Evolutionary conservation across 768 basidiomycete genomes (phyloP).

Genomic region (Hypsizygus marmoreus): DNA sequence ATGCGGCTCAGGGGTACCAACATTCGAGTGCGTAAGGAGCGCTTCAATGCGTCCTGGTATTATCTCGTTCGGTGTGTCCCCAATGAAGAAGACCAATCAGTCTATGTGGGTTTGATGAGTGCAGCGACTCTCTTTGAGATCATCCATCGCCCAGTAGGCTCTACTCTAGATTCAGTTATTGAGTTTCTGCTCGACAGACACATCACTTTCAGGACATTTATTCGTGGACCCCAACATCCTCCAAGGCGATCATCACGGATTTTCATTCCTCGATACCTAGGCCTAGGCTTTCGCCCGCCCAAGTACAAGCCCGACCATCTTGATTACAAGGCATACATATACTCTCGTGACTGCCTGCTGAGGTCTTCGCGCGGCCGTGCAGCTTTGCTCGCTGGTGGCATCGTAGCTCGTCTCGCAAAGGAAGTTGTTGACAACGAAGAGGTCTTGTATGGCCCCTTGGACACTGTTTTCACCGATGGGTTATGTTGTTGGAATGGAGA

Average conservation of each 20-base stretch:
- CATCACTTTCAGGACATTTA: conserved; percentile 13
- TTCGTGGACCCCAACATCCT: neutral
- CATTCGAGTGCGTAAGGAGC: neutral
- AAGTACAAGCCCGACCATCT: conserved; percentile 1
- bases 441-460: conserved; percentile 21
- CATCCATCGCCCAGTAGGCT: neutral
- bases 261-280: conserved; percentile 1
- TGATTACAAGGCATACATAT: conserved; percentile 11
- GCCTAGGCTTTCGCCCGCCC: conserved; percentile 16
- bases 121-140: conserved; percentile 12
- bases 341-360: conserved; percentile 3
- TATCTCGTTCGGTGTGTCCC: too few species aligned
- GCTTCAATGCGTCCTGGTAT: too few species aligned
- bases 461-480: conserved; percentile 6
- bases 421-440: conserved; percentile 8
- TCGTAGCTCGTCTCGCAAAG: conserved; percentile 23
- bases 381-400: conserved; percentile 25
- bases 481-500: conserved; percentile 1
- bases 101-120: conserved; percentile 8
- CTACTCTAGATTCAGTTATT: conserved; percentile 1
- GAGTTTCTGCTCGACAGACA: conserved; percentile 7
- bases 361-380: conserved; percentile 21
- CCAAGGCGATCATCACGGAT: too few species aligned
- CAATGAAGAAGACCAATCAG: neutral
- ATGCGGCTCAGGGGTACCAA: neutral